Conservation (phyloP, 2,329 filamentous ascomycete species). For the Davidsoniella virescens region DNA sequence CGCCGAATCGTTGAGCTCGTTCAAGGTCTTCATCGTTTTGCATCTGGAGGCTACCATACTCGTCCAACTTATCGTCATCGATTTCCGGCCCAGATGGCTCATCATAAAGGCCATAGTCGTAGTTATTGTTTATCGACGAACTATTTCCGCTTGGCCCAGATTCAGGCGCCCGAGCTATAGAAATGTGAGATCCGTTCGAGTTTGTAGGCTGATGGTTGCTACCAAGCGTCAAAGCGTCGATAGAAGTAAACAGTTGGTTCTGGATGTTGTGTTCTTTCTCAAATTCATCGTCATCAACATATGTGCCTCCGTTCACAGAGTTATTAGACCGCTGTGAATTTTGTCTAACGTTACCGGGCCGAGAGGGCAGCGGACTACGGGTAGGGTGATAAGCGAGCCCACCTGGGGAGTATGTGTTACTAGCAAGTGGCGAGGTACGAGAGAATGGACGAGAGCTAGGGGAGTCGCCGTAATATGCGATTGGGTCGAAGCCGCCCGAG, state of each 20-base stretch:
- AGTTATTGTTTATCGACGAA: background rate
- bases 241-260: conserved; percentile 35
- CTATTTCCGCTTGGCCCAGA: background rate
- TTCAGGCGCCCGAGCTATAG: conserved; percentile 19
- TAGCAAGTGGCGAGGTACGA: conserved; percentile 32
- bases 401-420: conserved; percentile 24
- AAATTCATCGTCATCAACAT: conserved; percentile 18
- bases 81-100: conserved; percentile 23
- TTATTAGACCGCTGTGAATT: conserved; percentile 23
- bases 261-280: conserved; percentile 20
- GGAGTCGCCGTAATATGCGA: conserved; percentile 16
- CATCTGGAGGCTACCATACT: conserved; percentile 70
- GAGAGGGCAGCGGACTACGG: conserved; percentile 41
- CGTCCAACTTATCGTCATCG: conserved; percentile 77
- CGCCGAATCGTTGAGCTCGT: conserved; percentile 22
- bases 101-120: background rate
- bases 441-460: conserved; percentile 32
- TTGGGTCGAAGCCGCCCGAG: conserved; percentile 30
- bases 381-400: conserved; percentile 31
- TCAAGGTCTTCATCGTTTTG: conserved; percentile 69
- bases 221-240: conserved; percentile 24
- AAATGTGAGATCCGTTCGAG: conserved; percentile 28
- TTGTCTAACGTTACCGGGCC: conserved; percentile 29
- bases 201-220: conserved; percentile 25
- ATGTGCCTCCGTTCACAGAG: conserved; percentile 19